Percentiles rank a stretch among this genome's conserved stretches.
phyloP scores from a whole-genome alignment of 371 early-diverging fungal genomes.

The Chytridium lagenaria region DNA sequence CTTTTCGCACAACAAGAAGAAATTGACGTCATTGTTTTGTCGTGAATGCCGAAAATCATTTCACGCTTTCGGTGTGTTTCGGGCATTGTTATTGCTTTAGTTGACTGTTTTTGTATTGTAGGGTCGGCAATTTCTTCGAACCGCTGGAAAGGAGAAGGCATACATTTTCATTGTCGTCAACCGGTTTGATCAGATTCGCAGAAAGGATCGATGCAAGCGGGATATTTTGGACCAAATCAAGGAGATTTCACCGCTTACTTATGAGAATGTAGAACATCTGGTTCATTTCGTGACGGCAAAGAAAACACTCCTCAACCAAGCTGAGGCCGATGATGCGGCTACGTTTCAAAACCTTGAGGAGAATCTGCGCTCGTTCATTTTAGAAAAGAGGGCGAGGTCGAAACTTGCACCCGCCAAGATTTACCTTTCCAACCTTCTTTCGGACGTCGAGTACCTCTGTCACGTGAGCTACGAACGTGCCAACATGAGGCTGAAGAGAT shows the following conservation, averaged over 20 bases:
- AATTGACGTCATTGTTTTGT: slow-evolving; percentile 98
- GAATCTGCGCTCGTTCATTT: slow-evolving; percentile 85
- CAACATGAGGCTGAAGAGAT: slow-evolving; percentile 46
- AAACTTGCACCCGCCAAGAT: slow-evolving; percentile 94
- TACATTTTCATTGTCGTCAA: slow-evolving; percentile 98
- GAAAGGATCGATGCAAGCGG: slow-evolving; percentile 90
- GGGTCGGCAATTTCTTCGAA: slow-evolving; percentile 94
- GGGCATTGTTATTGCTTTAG: neutral
- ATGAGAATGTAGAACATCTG: slow-evolving; percentile 86
- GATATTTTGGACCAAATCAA: slow-evolving; percentile 93
- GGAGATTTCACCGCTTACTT: slow-evolving; percentile 90
- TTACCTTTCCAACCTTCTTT: slow-evolving; percentile 78
- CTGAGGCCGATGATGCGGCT: slow-evolving; percentile 25
- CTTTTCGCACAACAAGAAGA: slow-evolving; percentile 96
- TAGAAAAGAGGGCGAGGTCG: slow-evolving; percentile 93
- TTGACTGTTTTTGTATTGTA: slow-evolving; percentile 66
- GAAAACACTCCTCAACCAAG: slow-evolving; percentile 47
- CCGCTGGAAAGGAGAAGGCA: slow-evolving; percentile 96
- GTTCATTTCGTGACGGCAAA: slow-evolving; percentile 96
- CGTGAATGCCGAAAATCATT: slow-evolving; percentile 97
- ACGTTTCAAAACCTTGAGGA: slow-evolving; percentile 83
- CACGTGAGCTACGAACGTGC: slow-evolving; percentile 53
- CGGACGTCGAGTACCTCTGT: slow-evolving; percentile 52
- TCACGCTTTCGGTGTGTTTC: slow-evolving; percentile 86
- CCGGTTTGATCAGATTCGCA: slow-evolving; percentile 92